phyloP scores from a whole-genome alignment of 2,329 filamentous ascomycete species.

The Chaetomiaceae sp. region DNA sequence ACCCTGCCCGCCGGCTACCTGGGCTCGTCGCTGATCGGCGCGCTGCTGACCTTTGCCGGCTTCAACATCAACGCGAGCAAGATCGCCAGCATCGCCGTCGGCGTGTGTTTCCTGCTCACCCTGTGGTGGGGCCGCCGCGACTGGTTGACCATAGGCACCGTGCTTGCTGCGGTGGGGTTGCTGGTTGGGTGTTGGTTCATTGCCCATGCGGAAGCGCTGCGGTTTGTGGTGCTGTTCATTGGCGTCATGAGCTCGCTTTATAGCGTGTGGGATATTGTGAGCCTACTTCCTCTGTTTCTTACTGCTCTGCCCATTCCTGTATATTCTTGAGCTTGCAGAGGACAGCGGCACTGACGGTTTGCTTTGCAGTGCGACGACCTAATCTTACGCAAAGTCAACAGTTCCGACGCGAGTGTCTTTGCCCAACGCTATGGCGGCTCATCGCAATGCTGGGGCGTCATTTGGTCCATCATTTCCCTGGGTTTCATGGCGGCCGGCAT shows the following conservation, averaged over 20 bases:
- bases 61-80: conserved; percentile 79
- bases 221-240: conserved; percentile 69
- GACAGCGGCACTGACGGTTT: neutral
- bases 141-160: conserved; percentile 68
- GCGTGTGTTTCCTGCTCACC: conserved; percentile 68
- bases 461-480: conserved; percentile 69
- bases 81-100: conserved; percentile 67
- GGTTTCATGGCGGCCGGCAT: conserved; percentile 67
- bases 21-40: conserved; percentile 70
- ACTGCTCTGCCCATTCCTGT: too few species aligned
- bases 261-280: conserved; percentile 73
- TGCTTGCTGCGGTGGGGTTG: conserved; percentile 63
- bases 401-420: conserved; percentile 72
- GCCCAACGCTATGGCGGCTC: conserved; percentile 72
- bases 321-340: too few species aligned
- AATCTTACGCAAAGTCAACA: conserved; percentile 73
- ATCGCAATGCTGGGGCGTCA: conserved; percentile 72
- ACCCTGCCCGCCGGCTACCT: conserved; percentile 74
- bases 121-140: conserved; percentile 76
- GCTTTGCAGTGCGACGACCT: conserved; percentile 63
- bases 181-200: conserved; percentile 76
- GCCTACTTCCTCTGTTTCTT: conserved; percentile 19
- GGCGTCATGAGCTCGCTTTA: conserved; percentile 78
- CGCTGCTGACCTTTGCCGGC: conserved; percentile 70
- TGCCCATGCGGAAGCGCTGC: conserved; percentile 63